Conservation (phyloP, 1,139 yeast species). For the Candida labiduridarum region DNA sequence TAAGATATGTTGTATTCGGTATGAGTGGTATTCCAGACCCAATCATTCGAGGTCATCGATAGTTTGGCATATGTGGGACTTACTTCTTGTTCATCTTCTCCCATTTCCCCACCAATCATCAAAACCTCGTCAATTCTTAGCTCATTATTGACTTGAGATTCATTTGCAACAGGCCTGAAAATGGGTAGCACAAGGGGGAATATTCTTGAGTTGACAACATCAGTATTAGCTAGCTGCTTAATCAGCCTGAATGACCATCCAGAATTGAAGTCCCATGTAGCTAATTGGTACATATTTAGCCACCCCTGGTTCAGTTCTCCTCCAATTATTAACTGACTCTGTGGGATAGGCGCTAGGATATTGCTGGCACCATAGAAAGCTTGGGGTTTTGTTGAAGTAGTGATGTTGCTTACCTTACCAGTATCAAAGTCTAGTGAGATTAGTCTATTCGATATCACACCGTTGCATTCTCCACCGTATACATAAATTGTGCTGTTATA, state of each 20-base stretch:
- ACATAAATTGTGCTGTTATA: slow-evolving; percentile 31
- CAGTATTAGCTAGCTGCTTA: slow-evolving; percentile 12
- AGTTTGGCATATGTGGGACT: slow-evolving; percentile 30
- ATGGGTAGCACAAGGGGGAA: slow-evolving; percentile 38
- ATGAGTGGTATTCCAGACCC: slow-evolving; percentile 34
- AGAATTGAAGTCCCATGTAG: slow-evolving; percentile 46
- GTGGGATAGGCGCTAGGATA: slow-evolving; percentile 43
- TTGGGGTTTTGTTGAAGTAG: slow-evolving; percentile 48
- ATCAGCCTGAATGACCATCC: slow-evolving; percentile 47
- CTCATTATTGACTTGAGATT: slow-evolving; percentile 20
- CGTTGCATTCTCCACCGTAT: slow-evolving; percentile 41
- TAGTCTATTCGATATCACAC: slow-evolving; percentile 29
- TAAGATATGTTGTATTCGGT: slow-evolving; percentile 13
- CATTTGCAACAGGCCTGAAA: slow-evolving; percentile 28
- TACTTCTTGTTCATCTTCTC: slow-evolving; percentile 15
- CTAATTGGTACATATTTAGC: slow-evolving; percentile 49
- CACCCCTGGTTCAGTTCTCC: slow-evolving; percentile 44
- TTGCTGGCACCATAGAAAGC: slow-evolving; percentile 46
- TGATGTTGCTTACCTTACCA: slow-evolving; percentile 32
- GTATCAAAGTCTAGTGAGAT: slow-evolving; percentile 31
- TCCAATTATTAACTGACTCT: slow-evolving; percentile 42
- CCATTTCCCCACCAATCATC: slow-evolving; percentile 40
- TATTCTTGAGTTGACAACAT: slow-evolving; percentile 30
- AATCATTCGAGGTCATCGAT: slow-evolving; percentile 26
- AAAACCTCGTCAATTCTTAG: slow-evolving; percentile 30